Evolutionary conservation across 1,139 yeast genomes (phyloP).

Genomic region (Hemisphaericaspora xylofermentans): DNA sequence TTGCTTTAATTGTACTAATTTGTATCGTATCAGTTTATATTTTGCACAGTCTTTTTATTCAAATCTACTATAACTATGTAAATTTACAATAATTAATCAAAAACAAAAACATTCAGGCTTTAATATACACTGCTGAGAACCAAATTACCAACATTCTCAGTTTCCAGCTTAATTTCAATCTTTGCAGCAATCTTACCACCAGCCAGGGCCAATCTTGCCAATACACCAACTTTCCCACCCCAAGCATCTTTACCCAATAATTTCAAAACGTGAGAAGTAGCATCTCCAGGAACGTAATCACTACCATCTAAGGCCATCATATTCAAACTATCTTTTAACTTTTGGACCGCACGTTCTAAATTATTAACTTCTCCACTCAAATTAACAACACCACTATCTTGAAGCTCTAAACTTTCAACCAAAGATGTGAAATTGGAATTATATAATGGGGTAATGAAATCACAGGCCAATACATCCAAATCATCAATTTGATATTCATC

Average conservation of each 20-base stretch:
- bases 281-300: conserved; percentile 61
- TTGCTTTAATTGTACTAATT: too few species aligned
- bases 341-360: conserved; percentile 38
- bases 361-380: conserved; percentile 30
- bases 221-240: conserved; percentile 70
- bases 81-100: neutral
- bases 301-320: conserved; percentile 82
- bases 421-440: conserved; percentile 72
- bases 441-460: conserved; percentile 75
- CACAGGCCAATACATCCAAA: conserved; percentile 75
- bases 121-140: conserved; percentile 42
- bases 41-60: neutral
- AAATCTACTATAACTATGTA: too few species aligned
- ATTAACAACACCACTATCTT: conserved; percentile 37
- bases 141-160: conserved; percentile 45
- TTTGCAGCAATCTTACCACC: conserved; percentile 76
- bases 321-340: conserved; percentile 62
- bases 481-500: conserved; percentile 93
- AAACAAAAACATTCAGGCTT: conserved; percentile 1
- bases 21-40: too few species aligned
- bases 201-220: conserved; percentile 69
- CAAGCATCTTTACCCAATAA: conserved; percentile 78
- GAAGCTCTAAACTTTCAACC: conserved; percentile 65
- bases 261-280: conserved; percentile 71
- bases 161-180: conserved; percentile 68